These are phyloP conservation scores for Phytophthora sp. DNA, from an alignment of 352 stramenopile genomes.

Conservation along the genomic window DNA sequence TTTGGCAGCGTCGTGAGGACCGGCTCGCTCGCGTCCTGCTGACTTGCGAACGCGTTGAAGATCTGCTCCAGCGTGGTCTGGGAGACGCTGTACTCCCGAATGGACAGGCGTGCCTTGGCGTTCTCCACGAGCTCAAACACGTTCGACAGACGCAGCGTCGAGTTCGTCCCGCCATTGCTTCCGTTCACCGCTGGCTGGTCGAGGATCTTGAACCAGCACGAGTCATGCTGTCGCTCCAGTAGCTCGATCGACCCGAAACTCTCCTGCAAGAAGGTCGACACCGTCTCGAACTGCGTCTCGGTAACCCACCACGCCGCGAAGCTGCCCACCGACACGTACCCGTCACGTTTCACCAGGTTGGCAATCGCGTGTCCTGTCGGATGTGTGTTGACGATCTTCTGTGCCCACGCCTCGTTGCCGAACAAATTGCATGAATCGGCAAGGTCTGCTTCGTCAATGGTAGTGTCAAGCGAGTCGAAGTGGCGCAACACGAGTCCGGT, in stretches of 20 bases:
- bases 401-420: slow-evolving; percentile 36
- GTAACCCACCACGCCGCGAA: slow-evolving; percentile 65
- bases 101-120: slow-evolving; percentile 38
- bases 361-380: slow-evolving; percentile 66
- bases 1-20: slow-evolving; percentile 8
- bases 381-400: slow-evolving; percentile 51
- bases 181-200: slow-evolving; percentile 16
- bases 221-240: slow-evolving; percentile 75
- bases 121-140: slow-evolving; percentile 80
- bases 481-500: slow-evolving; percentile 4
- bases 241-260: slow-evolving; percentile 47
- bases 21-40: slow-evolving; percentile 63
- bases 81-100: slow-evolving; percentile 87
- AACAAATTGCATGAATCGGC: slow-evolving; percentile 42
- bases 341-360: slow-evolving; percentile 55
- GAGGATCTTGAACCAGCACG: slow-evolving; percentile 68
- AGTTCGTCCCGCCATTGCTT: background rate
- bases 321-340: slow-evolving; percentile 34
- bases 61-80: slow-evolving; percentile 93
- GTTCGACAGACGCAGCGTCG: slow-evolving; percentile 52
- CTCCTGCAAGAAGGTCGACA: slow-evolving; percentile 43
- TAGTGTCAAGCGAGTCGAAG: slow-evolving; percentile 24
- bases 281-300: slow-evolving; percentile 54
- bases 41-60: too few species aligned
- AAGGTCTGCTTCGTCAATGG: slow-evolving; percentile 30